Percentiles rank a stretch among this genome's conserved stretches.
Conservation (phyloP, 169 alveolate genomes). For the Cryptosporidium tyzzeri region DNA sequence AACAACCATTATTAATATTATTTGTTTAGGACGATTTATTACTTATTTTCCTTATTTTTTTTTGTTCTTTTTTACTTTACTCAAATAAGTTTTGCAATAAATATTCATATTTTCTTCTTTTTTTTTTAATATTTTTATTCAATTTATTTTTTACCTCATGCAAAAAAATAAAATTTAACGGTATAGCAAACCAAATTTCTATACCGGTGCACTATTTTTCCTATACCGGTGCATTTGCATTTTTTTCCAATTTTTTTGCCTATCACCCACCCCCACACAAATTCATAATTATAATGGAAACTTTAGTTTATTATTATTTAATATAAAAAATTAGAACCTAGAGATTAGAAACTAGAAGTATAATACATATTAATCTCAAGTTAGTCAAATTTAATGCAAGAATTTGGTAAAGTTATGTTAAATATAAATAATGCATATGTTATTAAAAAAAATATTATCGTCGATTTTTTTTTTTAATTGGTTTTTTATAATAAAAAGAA, state of each 20-base stretch:
- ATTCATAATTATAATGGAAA: background rate
- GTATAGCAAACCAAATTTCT: too few relatives aligned
- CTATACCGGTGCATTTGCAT: too few relatives aligned
- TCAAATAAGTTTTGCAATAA: too few relatives aligned
- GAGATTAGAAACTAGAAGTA: too few relatives aligned
- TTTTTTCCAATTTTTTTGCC: too few relatives aligned
- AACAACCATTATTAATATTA: background rate
- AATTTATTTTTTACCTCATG: background rate
- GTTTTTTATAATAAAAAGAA: background rate
- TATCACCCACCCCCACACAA: background rate
- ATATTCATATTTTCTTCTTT: background rate
- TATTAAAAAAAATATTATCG: background rate
- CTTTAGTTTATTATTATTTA: background rate
- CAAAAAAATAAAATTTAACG: background rate
- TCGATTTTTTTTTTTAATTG: background rate
- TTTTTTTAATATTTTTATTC: background rate
- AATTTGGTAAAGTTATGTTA: background rate
- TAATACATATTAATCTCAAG: too few relatives aligned
- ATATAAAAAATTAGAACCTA: too few relatives aligned
- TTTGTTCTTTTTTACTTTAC: too few relatives aligned
- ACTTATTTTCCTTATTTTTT: too few relatives aligned
- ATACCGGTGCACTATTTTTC: too few relatives aligned
- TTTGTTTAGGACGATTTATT: too few relatives aligned
- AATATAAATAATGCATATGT: background rate
- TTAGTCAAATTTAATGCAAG: background rate